These are phyloP conservation scores for Parastagonospora nodorum DNA, from an alignment of 2,329 filamentous ascomycete genomes.

Conservation along the genomic window DNA sequence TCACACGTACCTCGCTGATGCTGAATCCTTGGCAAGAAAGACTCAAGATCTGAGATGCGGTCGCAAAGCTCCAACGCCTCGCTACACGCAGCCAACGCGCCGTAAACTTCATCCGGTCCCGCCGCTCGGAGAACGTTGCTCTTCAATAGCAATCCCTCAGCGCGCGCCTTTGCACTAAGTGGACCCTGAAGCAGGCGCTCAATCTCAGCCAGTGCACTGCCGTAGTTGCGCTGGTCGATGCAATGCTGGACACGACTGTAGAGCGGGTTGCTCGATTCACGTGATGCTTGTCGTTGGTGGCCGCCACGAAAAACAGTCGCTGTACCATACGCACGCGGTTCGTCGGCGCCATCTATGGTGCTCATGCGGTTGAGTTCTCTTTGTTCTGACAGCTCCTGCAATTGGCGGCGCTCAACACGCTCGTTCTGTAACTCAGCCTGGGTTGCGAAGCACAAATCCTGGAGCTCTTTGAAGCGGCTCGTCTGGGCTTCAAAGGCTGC, in stretches of 20 bases:
- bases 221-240: slow-evolving; percentile 23
- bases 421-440: slow-evolving; percentile 43
- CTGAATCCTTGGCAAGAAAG: slow-evolving; percentile 29
- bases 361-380: neutral
- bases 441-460: slow-evolving; percentile 35
- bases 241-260: slow-evolving; percentile 27
- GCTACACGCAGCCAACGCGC: slow-evolving; percentile 38
- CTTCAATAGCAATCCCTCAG: slow-evolving; percentile 38
- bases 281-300: neutral
- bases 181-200: slow-evolving; percentile 33
- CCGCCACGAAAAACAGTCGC: slow-evolving; percentile 13
- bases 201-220: slow-evolving; percentile 27
- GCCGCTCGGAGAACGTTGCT: slow-evolving; percentile 28
- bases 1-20: slow-evolving; percentile 21
- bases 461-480: slow-evolving; percentile 25
- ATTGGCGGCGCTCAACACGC: slow-evolving; percentile 20
- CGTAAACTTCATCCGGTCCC: slow-evolving; percentile 29
- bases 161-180: slow-evolving; percentile 27
- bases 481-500: slow-evolving; percentile 34
- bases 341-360: slow-evolving; percentile 6
- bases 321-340: slow-evolving; percentile 14
- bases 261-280: slow-evolving; percentile 14
- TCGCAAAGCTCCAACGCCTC: slow-evolving; percentile 38
- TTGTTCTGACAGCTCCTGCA: slow-evolving; percentile 4
- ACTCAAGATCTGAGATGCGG: slow-evolving; percentile 23